Evolutionary conservation across 805 yeast species (phyloP), one percentile per base, ranked within the genome.

Genomic region (Phaffomyces opuntiae): DNA sequence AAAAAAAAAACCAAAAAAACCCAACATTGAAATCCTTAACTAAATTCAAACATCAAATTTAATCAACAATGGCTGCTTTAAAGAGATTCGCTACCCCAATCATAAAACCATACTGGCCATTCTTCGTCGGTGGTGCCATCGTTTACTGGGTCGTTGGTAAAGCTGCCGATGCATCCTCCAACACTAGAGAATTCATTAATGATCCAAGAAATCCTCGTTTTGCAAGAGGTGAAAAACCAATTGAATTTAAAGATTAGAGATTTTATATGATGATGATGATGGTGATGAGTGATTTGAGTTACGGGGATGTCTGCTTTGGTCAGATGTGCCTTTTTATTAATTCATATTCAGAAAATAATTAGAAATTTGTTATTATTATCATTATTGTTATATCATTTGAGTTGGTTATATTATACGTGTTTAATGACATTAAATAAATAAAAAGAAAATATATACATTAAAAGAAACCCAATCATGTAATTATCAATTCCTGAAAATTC

Each of bases 121-220:
- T 86, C 68, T 84, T 84, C 60, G 80, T 77, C 62, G 95, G 93
- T 64, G 89, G 91, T 74, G 83, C 72, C 56, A 63, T 79, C 56
- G 79, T 91, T 57, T 83, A 79, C 75, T 83, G 72, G 72, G 74
- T 81, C 56, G 73, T 87, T 60, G 75, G 78, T 67, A 80, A 81
- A 72, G 83, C 79, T 44, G 81, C 88, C 52, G 68, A 66, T 50
- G 83, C 83, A 51, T 76, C 87, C 58, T 73, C 80, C 68, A 74
- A 81, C 75, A 74, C 91, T 47, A 77, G 75, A 52, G 95, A 87
- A 72, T 88, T 81, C 75, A 80, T 82, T 71, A 87, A 88, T 69
- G 96, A 88, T 72, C 96, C 96, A 74, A 86, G 96, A 78, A 88
- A 88, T 76, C 96, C 96, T 70, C 83, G 95, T 74, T 85, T 87